Evolutionary conservation across 805 yeast species (phyloP).

Genomic region (Ogataea kodamae): DNA sequence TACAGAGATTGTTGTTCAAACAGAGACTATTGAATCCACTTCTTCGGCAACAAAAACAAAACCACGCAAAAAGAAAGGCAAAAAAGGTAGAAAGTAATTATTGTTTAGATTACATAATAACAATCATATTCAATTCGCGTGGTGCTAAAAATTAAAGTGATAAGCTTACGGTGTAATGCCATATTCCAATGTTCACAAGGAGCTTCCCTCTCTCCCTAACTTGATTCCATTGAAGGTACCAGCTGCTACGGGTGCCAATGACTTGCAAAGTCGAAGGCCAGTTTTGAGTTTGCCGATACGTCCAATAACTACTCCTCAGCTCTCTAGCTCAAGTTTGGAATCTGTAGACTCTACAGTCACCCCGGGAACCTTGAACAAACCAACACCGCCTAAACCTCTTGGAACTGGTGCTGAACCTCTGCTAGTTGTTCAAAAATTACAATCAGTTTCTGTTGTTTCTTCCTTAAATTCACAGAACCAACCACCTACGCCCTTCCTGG

Average conservation of each 20-base stretch:
- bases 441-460: conserved; percentile 6
- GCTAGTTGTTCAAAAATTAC: conserved; percentile 8
- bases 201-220: conserved; percentile 19
- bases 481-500: conserved; percentile 21
- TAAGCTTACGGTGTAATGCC: conserved; percentile 7
- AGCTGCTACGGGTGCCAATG: background rate
- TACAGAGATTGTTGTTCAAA: no score
- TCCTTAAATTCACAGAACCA: conserved; percentile 9
- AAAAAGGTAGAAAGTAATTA: conserved; percentile 9
- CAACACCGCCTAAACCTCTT: conserved; percentile 15
- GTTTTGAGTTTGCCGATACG: conserved; percentile 5
- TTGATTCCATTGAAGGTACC: background rate
- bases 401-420: background rate
- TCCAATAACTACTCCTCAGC: conserved; percentile 4
- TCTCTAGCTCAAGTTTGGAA: conserved; percentile 8
- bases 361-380: conserved; percentile 1
- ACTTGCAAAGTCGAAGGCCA: conserved; percentile 1
- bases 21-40: conserved; percentile 13
- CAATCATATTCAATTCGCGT: conserved; percentile 12
- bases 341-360: conserved; percentile 1
- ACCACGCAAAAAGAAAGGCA: conserved; percentile 10
- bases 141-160: conserved; percentile 7
- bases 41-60: conserved; percentile 4
- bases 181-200: conserved; percentile 14
- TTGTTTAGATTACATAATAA: conserved; percentile 6